Evolutionary conservation across 2,329 filamentous ascomycete species (phyloP).

Genomic region (Ceratocystis smalleyi): DNA sequence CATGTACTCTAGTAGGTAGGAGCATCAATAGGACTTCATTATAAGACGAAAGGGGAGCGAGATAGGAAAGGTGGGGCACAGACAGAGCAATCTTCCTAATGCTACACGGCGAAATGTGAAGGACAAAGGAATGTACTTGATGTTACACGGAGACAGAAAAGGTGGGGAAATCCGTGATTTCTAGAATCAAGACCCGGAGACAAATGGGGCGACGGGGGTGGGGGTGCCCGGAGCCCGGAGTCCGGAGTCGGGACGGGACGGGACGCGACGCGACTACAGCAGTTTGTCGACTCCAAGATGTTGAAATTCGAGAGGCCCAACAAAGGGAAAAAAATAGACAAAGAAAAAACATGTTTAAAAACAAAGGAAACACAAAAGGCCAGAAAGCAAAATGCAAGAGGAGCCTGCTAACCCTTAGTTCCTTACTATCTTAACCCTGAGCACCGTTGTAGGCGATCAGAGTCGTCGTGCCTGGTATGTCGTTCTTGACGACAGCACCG

Average conservation of each 20-base stretch:
- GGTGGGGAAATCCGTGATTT: neutral
- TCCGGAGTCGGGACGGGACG: neutral
- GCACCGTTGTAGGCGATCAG: constrained; percentile 43
- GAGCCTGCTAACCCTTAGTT: no score
- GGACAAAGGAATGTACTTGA: constrained; percentile 2
- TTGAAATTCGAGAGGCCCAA: neutral
- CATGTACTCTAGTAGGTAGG: neutral
- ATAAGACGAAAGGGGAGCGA: neutral
- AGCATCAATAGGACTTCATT: neutral
- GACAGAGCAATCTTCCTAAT: neutral
- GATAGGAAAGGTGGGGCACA: neutral
- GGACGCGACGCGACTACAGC: neutral
- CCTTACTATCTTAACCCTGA: constrained; percentile 4
- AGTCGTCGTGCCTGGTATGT: constrained; percentile 31
- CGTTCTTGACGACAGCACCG: constrained; percentile 30
- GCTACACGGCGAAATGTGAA: neutral
- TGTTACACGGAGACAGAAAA: neutral
- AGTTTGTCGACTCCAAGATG: neutral
- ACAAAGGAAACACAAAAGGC: neutral
- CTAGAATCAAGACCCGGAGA: neutral
- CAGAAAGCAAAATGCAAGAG: no score
- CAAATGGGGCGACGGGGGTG: neutral
- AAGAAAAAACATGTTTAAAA: neutral
- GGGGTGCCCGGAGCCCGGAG: no score
- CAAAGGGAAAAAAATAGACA: constrained; percentile 5